Evolutionary conservation across 2,329 filamentous ascomycete genomes (phyloP).

Genomic region (Immersiporthe knoxdaviesiana): DNA sequence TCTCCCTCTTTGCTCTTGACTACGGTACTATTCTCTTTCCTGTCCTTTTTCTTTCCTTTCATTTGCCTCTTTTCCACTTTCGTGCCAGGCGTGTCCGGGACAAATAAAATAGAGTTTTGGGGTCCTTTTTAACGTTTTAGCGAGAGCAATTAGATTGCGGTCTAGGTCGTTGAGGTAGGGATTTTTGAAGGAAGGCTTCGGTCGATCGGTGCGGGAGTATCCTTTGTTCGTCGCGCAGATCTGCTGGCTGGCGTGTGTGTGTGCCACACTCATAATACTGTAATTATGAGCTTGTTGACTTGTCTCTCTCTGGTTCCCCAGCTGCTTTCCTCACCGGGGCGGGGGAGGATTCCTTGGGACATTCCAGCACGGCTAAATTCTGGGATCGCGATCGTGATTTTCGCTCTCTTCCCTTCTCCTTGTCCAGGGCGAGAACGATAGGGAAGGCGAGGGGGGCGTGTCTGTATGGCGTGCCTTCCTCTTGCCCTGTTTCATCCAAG

Average conservation of each 20-base stretch:
- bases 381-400: not conserved
- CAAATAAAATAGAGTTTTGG: slow-evolving; percentile 3
- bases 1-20: not conserved
- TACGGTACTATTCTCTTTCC: no score
- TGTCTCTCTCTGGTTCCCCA: not conserved
- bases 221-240: not conserved
- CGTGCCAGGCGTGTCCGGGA: not conserved
- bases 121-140: slow-evolving; percentile 4
- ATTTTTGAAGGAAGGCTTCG: not conserved
- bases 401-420: no score
- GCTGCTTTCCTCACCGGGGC: no score
- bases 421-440: no score
- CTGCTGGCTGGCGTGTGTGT: not conserved
- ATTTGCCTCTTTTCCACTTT: not conserved
- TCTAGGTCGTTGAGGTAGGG: not conserved
- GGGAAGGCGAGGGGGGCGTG: not conserved
- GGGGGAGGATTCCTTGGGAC: no score
- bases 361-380: not conserved
- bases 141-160: slow-evolving; percentile 3
- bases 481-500: not conserved
- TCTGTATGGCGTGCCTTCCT: not conserved
- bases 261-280: no score
- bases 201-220: slow-evolving; percentile 12
- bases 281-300: not conserved
- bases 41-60: no score